A percentile compares a stretch with the other conserved stretches of the same genome.
phyloP scores from a whole-genome alignment of 768 basidiomycete genomes.

The Leccinum rimulosum region DNA sequence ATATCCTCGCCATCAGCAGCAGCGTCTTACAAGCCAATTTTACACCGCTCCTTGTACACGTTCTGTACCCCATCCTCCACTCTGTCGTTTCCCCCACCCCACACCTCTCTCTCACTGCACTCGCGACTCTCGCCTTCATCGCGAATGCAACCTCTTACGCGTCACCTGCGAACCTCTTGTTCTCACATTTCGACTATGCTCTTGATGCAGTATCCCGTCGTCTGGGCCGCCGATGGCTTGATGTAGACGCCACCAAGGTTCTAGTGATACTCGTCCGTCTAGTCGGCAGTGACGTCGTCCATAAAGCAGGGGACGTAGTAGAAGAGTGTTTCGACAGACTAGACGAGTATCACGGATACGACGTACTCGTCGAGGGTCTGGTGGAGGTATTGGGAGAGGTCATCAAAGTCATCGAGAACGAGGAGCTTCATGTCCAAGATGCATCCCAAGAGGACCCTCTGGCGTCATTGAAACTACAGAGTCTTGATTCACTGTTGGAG shows the following conservation, averaged over 20 bases:
- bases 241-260: slow-evolving; percentile 86
- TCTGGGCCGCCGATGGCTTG: slow-evolving; percentile 76
- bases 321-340: slow-evolving; percentile 97
- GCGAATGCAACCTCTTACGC: slow-evolving; percentile 80
- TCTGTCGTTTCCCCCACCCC: slow-evolving; percentile 73
- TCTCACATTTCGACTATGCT: slow-evolving; percentile 96
- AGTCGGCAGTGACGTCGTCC: slow-evolving; percentile 83
- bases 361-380: slow-evolving; percentile 78
- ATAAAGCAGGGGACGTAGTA: slow-evolving; percentile 88
- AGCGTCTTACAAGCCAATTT: slow-evolving; percentile 74
- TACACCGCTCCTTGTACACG: slow-evolving; percentile 67
- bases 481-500: slow-evolving; percentile 51
- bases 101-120: slow-evolving; percentile 72
- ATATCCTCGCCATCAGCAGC: slow-evolving; percentile 68
- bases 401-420: slow-evolving; percentile 68
- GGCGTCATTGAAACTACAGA: slow-evolving; percentile 28
- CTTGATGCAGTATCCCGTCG: slow-evolving; percentile 87
- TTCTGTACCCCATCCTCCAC: slow-evolving; percentile 83
- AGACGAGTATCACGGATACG: slow-evolving; percentile 95
- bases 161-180: slow-evolving; percentile 81
- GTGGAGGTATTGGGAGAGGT: slow-evolving; percentile 86
- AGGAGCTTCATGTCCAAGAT: slow-evolving; percentile 36
- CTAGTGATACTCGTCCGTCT: slow-evolving; percentile 81
- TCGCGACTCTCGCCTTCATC: slow-evolving; percentile 68
- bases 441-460: slow-evolving; percentile 20